These are phyloP conservation scores for Diacronema lutheri DNA, from an alignment of 78 protist species.

Conservation along the genomic window DNA sequence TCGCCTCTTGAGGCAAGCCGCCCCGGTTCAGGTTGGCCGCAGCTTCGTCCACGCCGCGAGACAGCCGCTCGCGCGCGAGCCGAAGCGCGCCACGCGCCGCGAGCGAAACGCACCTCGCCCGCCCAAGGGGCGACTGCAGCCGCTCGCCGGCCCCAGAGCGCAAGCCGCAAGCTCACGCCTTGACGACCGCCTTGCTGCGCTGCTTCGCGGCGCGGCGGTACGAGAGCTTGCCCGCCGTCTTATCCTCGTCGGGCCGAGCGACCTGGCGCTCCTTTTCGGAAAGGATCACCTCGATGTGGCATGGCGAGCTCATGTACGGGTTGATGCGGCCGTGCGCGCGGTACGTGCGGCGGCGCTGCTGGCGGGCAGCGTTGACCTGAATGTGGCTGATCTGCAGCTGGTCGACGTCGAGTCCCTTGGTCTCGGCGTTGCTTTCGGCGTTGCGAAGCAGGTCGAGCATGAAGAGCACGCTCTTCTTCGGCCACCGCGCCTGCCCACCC, in stretches of 20 bases:
- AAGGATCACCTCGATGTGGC: conserved; percentile 70
- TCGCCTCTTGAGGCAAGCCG: too few species aligned
- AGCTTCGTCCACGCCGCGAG: too few species aligned
- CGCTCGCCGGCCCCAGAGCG: too few species aligned
- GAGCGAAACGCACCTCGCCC: too few species aligned
- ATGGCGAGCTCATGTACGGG: conserved; percentile 59
- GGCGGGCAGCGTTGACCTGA: conserved; percentile 56
- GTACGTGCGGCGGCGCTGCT: conserved; percentile 68
- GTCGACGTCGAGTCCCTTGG: conserved; percentile 51
- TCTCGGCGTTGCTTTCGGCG: conserved; percentile 68
- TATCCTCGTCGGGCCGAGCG: conserved; percentile 31
- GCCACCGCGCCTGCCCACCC: conserved; percentile 56
- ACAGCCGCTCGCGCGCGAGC: too few species aligned
- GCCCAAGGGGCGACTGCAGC: too few species aligned
- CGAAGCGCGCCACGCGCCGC: too few species aligned
- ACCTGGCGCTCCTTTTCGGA: conserved; percentile 38
- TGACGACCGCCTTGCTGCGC: conserved; percentile 1
- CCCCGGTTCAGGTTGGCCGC: too few species aligned
- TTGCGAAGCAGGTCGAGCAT: conserved; percentile 57
- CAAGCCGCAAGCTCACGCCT: too few species aligned
- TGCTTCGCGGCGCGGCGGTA: not conserved
- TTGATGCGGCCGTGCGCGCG: conserved; percentile 82
- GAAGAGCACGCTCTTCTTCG: conserved; percentile 51
- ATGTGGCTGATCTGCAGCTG: conserved; percentile 58
- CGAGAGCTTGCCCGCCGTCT: not conserved